Percentiles rank a stretch among this genome's conserved stretches.
Evolutionary conservation across 805 yeast genomes (phyloP).

Genomic region (Phaffomyces antillensis): DNA sequence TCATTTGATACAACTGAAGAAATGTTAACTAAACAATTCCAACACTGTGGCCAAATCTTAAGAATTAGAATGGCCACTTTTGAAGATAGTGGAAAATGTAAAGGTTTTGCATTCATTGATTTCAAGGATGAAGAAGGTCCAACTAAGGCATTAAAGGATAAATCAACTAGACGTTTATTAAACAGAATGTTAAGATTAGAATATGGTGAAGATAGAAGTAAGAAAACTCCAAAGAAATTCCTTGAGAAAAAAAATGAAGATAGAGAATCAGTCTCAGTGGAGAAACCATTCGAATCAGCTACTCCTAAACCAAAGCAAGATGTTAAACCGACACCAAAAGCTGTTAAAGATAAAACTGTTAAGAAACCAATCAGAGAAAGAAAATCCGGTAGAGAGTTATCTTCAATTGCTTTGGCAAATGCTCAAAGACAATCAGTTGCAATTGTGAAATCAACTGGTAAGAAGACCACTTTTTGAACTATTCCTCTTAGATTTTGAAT

Average conservation of each 20-base stretch:
- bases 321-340: conserved; percentile 3
- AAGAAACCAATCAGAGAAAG: conserved; percentile 24
- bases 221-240: conserved; percentile 36
- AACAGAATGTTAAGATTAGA: conserved; percentile 80
- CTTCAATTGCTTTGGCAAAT: conserved; percentile 80
- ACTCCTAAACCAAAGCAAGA: conserved; percentile 11
- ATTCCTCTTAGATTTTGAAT: too few relatives aligned
- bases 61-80: conserved; percentile 96
- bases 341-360: too few relatives aligned
- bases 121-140: conserved; percentile 77
- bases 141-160: conserved; percentile 72
- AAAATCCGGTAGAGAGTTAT: conserved; percentile 30
- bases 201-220: conserved; percentile 91
- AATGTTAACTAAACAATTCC: conserved; percentile 70
- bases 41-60: conserved; percentile 83
- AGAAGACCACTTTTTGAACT: conserved; percentile 43
- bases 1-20: conserved; percentile 89
- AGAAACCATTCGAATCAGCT: conserved; percentile 1
- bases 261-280: conserved; percentile 2
- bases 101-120: conserved; percentile 92
- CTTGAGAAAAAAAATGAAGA: conserved; percentile 22
- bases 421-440: conserved; percentile 90
- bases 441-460: conserved; percentile 86
- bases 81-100: conserved; percentile 92
- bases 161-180: conserved; percentile 54